Percentiles rank a stretch among this genome's conserved stretches.
These are phyloP conservation scores for Musa beccarii DNA, from an alignment of 176 grass and related monocot species.

Conservation along the genomic window DNA sequence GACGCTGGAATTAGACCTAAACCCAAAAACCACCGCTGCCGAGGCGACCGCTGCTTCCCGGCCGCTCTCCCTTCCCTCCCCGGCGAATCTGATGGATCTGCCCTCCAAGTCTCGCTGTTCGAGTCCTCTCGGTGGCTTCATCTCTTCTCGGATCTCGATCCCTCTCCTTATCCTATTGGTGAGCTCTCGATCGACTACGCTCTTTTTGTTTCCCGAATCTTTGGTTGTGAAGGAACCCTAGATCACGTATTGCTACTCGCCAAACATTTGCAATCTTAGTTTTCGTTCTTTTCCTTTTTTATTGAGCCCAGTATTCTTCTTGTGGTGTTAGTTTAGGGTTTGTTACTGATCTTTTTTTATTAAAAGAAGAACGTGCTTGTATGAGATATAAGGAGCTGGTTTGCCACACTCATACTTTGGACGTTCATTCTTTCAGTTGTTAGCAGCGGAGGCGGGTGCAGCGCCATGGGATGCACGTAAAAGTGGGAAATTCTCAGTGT, in stretches of 20 bases:
- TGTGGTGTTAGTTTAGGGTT: neutral
- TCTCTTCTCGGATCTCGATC: slow-evolving; percentile 3
- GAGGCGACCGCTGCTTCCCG: neutral
- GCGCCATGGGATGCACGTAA: neutral
- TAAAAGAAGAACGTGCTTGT: no score
- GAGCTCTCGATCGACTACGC: neutral
- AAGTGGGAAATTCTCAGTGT: slow-evolving; percentile 35
- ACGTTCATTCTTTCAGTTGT: neutral
- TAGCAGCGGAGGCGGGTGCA: neutral
- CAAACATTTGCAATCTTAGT: neutral
- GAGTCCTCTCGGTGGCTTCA: neutral
- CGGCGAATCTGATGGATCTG: neutral
- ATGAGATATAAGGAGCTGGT: neutral
- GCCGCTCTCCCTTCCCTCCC: neutral
- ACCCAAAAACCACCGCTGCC: neutral
- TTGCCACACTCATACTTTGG: neutral
- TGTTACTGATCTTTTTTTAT: neutral
- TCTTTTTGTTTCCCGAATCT: neutral
- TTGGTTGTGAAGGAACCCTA: neutral
- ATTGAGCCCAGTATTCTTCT: neutral
- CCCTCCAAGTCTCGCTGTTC: neutral
- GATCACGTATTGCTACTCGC: neutral
- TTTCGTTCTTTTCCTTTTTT: neutral
- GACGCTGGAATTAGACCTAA: neutral
- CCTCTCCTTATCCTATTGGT: neutral